Evolutionary conservation across 257 asterid genomes (phyloP).

Genomic region (Nicotiana sylvestris): DNA sequence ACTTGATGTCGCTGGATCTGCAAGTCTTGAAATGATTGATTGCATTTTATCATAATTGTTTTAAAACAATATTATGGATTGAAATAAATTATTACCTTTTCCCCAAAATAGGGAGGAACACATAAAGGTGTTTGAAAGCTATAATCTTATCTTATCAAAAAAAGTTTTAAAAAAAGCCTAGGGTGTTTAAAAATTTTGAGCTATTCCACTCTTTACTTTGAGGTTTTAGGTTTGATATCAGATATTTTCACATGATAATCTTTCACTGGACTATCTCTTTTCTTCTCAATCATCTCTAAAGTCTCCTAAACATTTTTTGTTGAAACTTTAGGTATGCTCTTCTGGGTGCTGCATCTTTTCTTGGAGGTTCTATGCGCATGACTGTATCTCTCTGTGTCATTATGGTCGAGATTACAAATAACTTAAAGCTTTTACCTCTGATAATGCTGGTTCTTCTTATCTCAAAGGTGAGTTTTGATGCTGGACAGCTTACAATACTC

Average conservation of each 20-base stretch:
- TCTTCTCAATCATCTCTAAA: not conserved
- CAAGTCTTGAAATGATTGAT: conserved; percentile 4
- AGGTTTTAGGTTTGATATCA: not conserved
- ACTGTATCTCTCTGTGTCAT: conserved; percentile 97
- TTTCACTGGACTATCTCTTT: not conserved
- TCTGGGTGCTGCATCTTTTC: conserved; percentile 95
- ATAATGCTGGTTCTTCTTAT: conserved; percentile 98
- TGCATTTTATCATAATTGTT: not conserved
- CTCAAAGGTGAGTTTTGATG: conserved; percentile 58
- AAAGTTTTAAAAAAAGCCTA: not conserved
- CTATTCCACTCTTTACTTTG: not conserved
- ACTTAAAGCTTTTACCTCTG: conserved; percentile 87
- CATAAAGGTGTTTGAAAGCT: not conserved
- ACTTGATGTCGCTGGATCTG: not conserved
- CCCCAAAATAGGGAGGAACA: not conserved
- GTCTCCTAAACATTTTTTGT: not conserved
- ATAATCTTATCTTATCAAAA: not conserved
- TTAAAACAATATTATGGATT: not conserved
- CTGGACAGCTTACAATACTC: not conserved
- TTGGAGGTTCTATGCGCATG: conserved; percentile 99
- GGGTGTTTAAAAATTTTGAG: not conserved
- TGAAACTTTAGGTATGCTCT: conserved; percentile 78
- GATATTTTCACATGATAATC: not conserved
- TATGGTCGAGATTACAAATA: conserved; percentile 94
- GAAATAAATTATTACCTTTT: not conserved